Evolutionary conservation across 169 alveolate species (phyloP).

Genomic region (Plasmodium knowlesi): DNA sequence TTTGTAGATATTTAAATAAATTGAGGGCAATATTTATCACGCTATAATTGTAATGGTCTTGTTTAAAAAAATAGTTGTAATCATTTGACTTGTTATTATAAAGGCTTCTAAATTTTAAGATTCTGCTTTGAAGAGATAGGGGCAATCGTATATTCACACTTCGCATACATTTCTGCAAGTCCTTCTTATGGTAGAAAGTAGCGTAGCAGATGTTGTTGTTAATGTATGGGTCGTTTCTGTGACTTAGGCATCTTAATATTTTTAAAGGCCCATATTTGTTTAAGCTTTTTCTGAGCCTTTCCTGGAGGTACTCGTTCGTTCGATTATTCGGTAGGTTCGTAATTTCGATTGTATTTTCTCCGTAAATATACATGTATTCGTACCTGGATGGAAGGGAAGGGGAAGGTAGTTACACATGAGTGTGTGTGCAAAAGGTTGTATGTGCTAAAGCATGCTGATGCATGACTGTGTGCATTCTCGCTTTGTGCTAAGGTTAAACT

Average conservation of each 20-base stretch:
- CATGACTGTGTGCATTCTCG: not conserved
- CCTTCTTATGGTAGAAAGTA: conserved; percentile 82
- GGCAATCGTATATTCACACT: conserved; percentile 83
- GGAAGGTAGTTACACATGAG: not conserved
- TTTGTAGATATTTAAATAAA: conserved; percentile 75
- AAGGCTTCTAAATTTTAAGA: conserved; percentile 85
- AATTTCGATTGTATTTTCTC: conserved; percentile 85
- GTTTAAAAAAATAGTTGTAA: conserved; percentile 80
- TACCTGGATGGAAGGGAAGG: conserved; percentile 31
- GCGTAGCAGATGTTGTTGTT: conserved; percentile 88
- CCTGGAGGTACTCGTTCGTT: conserved; percentile 93
- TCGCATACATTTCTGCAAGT: conserved; percentile 77
- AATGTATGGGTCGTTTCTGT: conserved; percentile 91
- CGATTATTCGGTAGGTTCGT: conserved; percentile 86
- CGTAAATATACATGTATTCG: conserved; percentile 82
- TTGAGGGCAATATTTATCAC: conserved; percentile 78
- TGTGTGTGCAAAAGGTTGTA: not conserved
- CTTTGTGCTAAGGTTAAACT: not conserved
- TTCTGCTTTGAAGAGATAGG: conserved; percentile 81
- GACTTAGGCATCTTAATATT: conserved; percentile 86
- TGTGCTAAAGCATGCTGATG: not conserved
- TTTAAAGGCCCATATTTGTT: conserved; percentile 88
- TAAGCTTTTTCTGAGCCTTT: conserved; percentile 86
- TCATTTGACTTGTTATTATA: conserved; percentile 84
- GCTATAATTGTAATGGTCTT: conserved; percentile 80